These are phyloP conservation scores for Udeniomyces megalosporus DNA, from an alignment of 768 basidiomycete species.

Conservation along the genomic window DNA sequence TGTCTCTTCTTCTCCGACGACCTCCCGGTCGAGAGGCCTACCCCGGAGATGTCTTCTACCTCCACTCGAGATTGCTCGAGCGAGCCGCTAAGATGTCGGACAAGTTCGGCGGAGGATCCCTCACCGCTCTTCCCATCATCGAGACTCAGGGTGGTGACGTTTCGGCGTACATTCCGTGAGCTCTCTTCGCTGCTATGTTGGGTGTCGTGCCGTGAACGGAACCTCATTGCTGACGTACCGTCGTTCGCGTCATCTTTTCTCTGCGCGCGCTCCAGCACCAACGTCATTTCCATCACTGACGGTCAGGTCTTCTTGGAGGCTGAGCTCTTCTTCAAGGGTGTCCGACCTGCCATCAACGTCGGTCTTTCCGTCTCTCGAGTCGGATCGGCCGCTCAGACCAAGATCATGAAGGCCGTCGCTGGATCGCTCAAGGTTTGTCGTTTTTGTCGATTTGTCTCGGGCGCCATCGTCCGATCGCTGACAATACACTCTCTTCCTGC, in stretches of 20 bases:
- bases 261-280: constrained; percentile 30
- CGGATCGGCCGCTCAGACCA: constrained; percentile 99
- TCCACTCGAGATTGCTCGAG: constrained; percentile 98
- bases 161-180: constrained; percentile 92
- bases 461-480: too few relatives aligned
- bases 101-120: constrained; percentile 92
- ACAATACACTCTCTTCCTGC: constrained; percentile 37
- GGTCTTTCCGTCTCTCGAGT: constrained; percentile 99
- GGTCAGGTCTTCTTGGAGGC: constrained; percentile 99
- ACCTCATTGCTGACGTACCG: too few relatives aligned
- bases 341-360: constrained; percentile 98
- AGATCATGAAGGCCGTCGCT: constrained; percentile 99
- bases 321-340: constrained; percentile 99
- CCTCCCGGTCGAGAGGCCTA: constrained; percentile 55
- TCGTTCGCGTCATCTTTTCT: too few relatives aligned
- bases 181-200: not conserved
- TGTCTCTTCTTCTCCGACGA: constrained; percentile 99
- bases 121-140: constrained; percentile 97
- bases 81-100: constrained; percentile 99
- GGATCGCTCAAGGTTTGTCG: constrained; percentile 47
- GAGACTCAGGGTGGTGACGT: constrained; percentile 99
- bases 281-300: constrained; percentile 99
- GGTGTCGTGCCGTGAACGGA: too few relatives aligned
- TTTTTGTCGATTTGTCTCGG: too few relatives aligned
- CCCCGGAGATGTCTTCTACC: constrained; percentile 79